These are phyloP conservation scores for Lodderomyces pseudojiufengensis DNA, from an alignment of 1,139 yeast genomes.

Conservation along the genomic window DNA sequence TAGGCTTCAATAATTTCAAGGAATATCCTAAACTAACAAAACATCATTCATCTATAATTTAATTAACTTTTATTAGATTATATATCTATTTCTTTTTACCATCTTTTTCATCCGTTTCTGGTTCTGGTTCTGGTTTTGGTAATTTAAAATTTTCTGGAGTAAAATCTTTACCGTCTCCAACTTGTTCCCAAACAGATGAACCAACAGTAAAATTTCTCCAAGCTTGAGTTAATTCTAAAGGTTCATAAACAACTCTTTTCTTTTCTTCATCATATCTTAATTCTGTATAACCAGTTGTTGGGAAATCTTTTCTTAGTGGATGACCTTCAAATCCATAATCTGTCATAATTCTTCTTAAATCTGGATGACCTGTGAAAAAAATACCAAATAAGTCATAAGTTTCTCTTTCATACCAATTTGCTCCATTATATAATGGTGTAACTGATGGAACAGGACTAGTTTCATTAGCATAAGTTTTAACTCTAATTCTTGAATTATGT, in stretches of 20 bases:
- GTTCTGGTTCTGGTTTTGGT: slow-evolving; percentile 81
- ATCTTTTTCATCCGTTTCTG: slow-evolving; percentile 37
- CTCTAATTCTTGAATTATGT: slow-evolving; percentile 83
- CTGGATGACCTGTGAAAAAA: slow-evolving; percentile 87
- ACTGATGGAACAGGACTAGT: slow-evolving; percentile 78
- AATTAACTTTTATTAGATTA: too few species aligned
- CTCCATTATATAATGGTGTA: slow-evolving; percentile 68
- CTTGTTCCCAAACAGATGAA: slow-evolving; percentile 88
- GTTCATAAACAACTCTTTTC: slow-evolving; percentile 86
- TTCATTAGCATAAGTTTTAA: slow-evolving; percentile 85
- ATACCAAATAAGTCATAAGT: slow-evolving; percentile 84
- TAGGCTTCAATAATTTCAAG: too few species aligned
- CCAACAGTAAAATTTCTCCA: slow-evolving; percentile 90
- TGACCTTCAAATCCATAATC: slow-evolving; percentile 94
- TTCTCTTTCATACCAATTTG: slow-evolving; percentile 90
- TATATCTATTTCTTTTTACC: slow-evolving; percentile 10
- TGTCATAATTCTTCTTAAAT: slow-evolving; percentile 84
- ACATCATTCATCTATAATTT: too few species aligned
- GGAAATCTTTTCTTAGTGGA: slow-evolving; percentile 90
- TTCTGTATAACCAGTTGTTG: slow-evolving; percentile 87
- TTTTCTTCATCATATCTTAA: slow-evolving; percentile 88
- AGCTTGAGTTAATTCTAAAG: slow-evolving; percentile 86
- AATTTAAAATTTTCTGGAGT: slow-evolving; percentile 79
- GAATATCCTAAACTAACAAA: too few species aligned
- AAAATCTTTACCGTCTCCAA: slow-evolving; percentile 80